These are phyloP conservation scores for Ganoderma meredithae DNA, from an alignment of 1,284 basidiomycete genomes.

Conservation along the genomic window DNA sequence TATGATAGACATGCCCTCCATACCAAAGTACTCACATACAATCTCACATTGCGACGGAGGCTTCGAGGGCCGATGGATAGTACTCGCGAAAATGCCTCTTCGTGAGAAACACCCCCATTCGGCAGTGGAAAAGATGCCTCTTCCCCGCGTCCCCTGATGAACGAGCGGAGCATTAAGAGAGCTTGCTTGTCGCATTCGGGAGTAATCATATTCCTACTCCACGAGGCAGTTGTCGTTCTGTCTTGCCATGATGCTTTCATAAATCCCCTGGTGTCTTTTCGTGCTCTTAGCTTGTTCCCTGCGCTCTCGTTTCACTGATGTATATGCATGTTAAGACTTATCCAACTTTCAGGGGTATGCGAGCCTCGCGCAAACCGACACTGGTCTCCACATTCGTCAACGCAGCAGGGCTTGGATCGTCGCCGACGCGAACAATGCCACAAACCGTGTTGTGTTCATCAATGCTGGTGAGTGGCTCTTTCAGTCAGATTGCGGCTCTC, in stretches of 20 bases:
- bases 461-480: conserved; percentile 61
- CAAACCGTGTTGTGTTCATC: conserved; percentile 76
- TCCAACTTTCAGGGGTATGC: conserved; percentile 71
- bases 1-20: not conserved
- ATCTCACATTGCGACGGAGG: not conserved
- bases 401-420: conserved; percentile 81
- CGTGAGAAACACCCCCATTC: not conserved
- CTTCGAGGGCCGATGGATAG: not conserved
- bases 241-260: not conserved
- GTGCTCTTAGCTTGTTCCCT: not conserved
- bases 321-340: conserved; percentile 6
- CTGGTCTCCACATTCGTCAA: conserved; percentile 83
- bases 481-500: not conserved
- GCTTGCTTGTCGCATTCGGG: too few relatives aligned
- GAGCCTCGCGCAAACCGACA: conserved; percentile 70
- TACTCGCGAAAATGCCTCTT: not conserved
- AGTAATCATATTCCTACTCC: too few relatives aligned
- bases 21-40: not conserved
- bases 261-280: not conserved
- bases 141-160: too few relatives aligned
- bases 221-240: not conserved
- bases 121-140: not conserved
- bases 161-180: too few relatives aligned
- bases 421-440: conserved; percentile 62
- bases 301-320: not conserved